Conservation (phyloP, 2,329 filamentous ascomycete genomes). For the Sporothrix phasma region DNA sequence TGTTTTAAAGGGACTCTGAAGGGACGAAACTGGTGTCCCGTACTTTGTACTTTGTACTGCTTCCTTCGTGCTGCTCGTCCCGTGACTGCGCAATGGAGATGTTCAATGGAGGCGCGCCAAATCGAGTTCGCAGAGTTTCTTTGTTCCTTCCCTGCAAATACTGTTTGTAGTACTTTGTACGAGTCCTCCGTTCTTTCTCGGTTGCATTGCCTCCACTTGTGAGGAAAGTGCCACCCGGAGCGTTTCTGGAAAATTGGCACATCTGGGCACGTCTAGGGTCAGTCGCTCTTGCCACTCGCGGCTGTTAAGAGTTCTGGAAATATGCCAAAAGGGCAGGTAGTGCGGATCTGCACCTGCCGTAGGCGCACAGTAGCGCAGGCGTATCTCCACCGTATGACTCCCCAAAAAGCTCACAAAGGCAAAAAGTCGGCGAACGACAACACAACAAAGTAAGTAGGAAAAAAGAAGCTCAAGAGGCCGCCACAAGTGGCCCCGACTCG, state of each 20-base stretch:
- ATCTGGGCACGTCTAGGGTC: background rate
- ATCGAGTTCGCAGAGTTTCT: no score
- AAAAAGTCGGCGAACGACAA: background rate
- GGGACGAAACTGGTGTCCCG: no score
- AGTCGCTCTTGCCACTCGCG: background rate
- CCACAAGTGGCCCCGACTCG: background rate
- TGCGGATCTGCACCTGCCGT: background rate
- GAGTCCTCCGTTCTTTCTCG: no score
- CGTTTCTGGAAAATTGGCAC: background rate
- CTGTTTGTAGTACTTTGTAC: no score
- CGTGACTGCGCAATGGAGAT: no score
- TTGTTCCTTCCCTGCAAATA: no score
- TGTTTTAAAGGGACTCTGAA: no score
- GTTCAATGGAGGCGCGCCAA: background rate
- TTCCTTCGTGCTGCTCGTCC: background rate
- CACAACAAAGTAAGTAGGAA: background rate
- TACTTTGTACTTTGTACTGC: background rate
- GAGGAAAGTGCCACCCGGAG: background rate
- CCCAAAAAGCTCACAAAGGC: background rate
- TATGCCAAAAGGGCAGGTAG: background rate
- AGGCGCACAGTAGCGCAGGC: background rate
- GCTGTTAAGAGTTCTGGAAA: background rate
- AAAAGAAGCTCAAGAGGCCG: background rate
- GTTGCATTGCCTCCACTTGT: no score
- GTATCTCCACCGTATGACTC: background rate